Percentiles rank a stretch among this genome's conserved stretches.
Evolutionary conservation across 306 rosid species (phyloP).

Genomic region (Inga leiocalycina): DNA sequence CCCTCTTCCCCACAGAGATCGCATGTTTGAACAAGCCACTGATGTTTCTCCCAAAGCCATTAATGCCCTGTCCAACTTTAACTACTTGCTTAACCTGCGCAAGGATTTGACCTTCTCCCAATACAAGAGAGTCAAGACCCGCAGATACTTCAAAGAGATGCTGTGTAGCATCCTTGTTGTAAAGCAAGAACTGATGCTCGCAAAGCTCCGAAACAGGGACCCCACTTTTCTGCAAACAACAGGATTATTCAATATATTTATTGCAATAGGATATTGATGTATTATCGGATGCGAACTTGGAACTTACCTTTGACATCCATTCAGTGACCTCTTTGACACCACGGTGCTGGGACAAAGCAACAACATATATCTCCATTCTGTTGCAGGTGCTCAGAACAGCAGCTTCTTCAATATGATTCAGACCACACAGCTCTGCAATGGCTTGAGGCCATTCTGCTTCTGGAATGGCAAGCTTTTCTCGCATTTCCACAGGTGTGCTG

Average conservation of each 20-base stretch:
- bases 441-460: constrained; percentile 99
- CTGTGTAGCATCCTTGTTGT: constrained; percentile 89
- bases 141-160: constrained; percentile 96
- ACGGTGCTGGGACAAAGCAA: constrained; percentile 94
- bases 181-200: constrained; percentile 78
- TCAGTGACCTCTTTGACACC: constrained; percentile 98
- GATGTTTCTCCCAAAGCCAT: constrained; percentile 92
- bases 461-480: constrained; percentile 96
- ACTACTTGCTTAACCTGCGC: constrained; percentile 99
- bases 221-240: constrained; percentile 79
- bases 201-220: constrained; percentile 87
- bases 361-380: constrained; percentile 98
- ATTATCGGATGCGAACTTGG: constrained; percentile 2
- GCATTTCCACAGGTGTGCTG: constrained; percentile 95
- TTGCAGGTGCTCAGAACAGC: constrained; percentile 98
- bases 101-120: constrained; percentile 99
- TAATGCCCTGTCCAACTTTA: constrained; percentile 94
- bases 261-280: not conserved
- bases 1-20: constrained; percentile 95
- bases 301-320: constrained; percentile 94
- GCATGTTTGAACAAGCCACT: constrained; percentile 99
- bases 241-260: not conserved
- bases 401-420: constrained; percentile 98
- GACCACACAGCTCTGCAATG: constrained; percentile 83
- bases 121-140: constrained; percentile 96